A percentile compares a stretch with the other conserved stretches of the same genome.
Evolutionary conservation across 2,329 filamentous ascomycete genomes (phyloP).

Genomic region (Trichoderma sp.): DNA sequence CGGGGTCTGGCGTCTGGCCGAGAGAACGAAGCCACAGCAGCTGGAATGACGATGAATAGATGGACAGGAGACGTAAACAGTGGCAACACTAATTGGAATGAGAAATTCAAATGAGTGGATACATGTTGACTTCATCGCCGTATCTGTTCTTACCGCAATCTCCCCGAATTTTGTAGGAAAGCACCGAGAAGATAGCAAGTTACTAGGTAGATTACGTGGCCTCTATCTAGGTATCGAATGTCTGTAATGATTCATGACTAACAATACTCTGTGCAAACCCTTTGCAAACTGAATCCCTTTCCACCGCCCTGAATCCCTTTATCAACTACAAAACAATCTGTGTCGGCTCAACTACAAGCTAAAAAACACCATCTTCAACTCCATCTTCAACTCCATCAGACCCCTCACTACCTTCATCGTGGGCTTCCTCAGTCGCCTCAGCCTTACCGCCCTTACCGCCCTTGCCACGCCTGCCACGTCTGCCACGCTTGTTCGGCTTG

Average conservation of each 20-base stretch:
- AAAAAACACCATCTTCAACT: background rate
- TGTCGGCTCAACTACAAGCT: background rate
- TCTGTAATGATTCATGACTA: background rate
- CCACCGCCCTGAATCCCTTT: background rate
- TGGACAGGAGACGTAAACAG: background rate
- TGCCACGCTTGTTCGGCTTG: background rate
- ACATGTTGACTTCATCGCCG: too few relatives aligned
- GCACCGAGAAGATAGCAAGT: too few relatives aligned
- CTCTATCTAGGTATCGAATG: background rate
- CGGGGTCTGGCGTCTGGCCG: background rate
- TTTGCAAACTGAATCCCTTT: background rate
- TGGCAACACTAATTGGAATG: background rate
- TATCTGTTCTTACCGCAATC: too few relatives aligned
- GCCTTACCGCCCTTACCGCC: background rate
- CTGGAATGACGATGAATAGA: background rate
- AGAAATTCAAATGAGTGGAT: background rate
- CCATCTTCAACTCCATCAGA: background rate
- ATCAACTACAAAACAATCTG: background rate
- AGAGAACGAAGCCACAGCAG: background rate
- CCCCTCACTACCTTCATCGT: background rate
- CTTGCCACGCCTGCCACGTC: background rate
- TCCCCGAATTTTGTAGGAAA: too few relatives aligned
- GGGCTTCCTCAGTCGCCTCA: background rate
- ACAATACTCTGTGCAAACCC: background rate
- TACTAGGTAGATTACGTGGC: too few relatives aligned